Conservation (phyloP, 2,329 filamentous ascomycete species). For the Ceratocystis colombiana region DNA sequence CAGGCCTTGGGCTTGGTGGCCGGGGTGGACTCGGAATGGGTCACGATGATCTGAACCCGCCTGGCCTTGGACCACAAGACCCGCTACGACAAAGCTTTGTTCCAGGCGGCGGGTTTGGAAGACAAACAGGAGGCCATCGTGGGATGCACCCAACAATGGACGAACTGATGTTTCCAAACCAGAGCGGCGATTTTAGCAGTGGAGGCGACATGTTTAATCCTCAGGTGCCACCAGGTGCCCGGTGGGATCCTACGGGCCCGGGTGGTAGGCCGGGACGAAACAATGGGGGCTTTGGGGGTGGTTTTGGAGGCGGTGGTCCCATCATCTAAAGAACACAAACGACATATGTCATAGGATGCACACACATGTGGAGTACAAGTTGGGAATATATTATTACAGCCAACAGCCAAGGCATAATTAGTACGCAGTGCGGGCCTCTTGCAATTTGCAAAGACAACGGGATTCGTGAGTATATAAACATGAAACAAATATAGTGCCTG, state of each 20-base stretch:
- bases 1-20: conserved; percentile 32
- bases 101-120: conserved; percentile 45
- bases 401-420: conserved; percentile 1
- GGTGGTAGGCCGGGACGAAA: conserved; percentile 34
- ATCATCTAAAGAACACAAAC: conserved; percentile 26
- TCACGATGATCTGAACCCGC: conserved; percentile 77
- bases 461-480: neutral
- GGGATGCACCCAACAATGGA: conserved; percentile 97
- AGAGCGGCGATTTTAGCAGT: conserved; percentile 49
- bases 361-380: neutral
- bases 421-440: neutral
- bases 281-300: conserved; percentile 30
- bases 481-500: neutral
- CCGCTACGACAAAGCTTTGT: conserved; percentile 61
- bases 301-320: conserved; percentile 29
- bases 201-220: conserved; percentile 39
- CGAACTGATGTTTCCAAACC: conserved; percentile 90
- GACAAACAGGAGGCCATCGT: conserved; percentile 34
- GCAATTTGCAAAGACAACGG: neutral
- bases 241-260: conserved; percentile 80
- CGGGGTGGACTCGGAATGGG: conserved; percentile 61
- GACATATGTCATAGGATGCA: neutral
- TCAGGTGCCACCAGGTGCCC: conserved; percentile 73
- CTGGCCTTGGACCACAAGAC: conserved; percentile 74
- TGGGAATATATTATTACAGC: conserved; percentile 1